Evolutionary conservation across 441 rosid genomes (phyloP).

Genomic region (Francoa sonchifolia): DNA sequence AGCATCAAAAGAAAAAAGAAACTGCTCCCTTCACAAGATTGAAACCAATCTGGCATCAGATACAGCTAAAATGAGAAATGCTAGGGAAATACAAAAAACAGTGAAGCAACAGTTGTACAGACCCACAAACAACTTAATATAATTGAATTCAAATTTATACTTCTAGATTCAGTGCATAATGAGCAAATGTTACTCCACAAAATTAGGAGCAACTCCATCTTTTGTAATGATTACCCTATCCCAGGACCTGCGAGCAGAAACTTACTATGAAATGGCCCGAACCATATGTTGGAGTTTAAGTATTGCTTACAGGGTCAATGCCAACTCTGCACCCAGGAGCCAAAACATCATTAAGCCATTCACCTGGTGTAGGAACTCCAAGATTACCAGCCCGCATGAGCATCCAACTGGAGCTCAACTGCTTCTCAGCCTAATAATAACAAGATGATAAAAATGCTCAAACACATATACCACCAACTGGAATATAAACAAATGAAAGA

Average conservation of each 20-base stretch:
- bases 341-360: slow-evolving; percentile 82
- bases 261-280: background rate
- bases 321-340: slow-evolving; percentile 85
- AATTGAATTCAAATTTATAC: no score
- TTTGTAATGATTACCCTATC: no score
- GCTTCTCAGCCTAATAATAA: slow-evolving; percentile 70
- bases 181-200: no score
- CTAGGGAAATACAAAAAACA: slow-evolving; percentile 4
- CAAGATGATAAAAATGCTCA: slow-evolving; percentile 1
- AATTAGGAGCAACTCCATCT: no score
- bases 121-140: no score
- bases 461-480: no score
- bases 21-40: slow-evolving; percentile 86
- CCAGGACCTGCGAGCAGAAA: no score
- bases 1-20: slow-evolving; percentile 87
- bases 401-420: slow-evolving; percentile 66
- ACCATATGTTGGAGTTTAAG: slow-evolving; percentile 17
- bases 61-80: slow-evolving; percentile 10
- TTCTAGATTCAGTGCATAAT: no score
- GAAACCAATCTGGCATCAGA: slow-evolving; percentile 35
- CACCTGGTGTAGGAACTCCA: slow-evolving; percentile 72
- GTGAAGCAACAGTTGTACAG: background rate
- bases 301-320: slow-evolving; percentile 80
- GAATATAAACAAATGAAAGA: no score
- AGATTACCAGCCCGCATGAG: slow-evolving; percentile 89